Evolutionary conservation across 2,329 filamentous ascomycete species (phyloP), one percentile per base, ranked within the genome.

Genomic region (Lasiodiplodia hormozganensis): DNA sequence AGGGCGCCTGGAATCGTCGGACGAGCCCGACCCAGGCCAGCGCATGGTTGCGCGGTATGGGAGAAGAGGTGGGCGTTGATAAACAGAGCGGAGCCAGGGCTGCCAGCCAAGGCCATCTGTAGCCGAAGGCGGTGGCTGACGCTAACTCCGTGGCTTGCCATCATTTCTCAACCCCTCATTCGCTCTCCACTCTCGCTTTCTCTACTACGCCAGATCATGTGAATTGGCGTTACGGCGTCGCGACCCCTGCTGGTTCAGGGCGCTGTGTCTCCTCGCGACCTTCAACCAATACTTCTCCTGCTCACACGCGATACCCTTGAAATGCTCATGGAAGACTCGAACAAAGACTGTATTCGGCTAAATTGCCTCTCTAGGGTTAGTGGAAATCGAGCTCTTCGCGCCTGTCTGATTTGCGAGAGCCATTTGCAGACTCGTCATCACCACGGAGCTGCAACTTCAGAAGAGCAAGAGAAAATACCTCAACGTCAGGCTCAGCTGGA

Each of bases 11-110:
- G 73, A 72, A 70, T 81, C 73, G 49, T 75, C 72, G 43, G 71
- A 67, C 18, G 72, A 72, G 72, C 76, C 72, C 71, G 78, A 76
- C 76, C 78, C 78, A 72, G 77, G 78, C 79, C 79, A 81, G 80
- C 77, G 78, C 79, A 81, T 81, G 65, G 75, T 80, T 67, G 69
- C 60, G 67, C 65, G 52, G 51, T 64, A 31, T 36, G 53, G 43
- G 23, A 38, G 40, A 21, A 28, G 47, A n/a, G n/a, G 65, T n/a
- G 31, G n/a, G 28, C 21, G 65, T 67, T 49, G 65, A 28, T 36
- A 67, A 23, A 66, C 52, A 56, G 36, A 40, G 31, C 52, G 40
- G 47, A 49, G 23, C 54, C 38, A 57, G 38, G 53, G 36, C 53
- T 28, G 54, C 36, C 21, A 51, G 54, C 65, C 40, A 38, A 52